Evolutionary conservation across 106 monocot genomes (phyloP).

Genomic region (Dioscorea zingiberensis): DNA sequence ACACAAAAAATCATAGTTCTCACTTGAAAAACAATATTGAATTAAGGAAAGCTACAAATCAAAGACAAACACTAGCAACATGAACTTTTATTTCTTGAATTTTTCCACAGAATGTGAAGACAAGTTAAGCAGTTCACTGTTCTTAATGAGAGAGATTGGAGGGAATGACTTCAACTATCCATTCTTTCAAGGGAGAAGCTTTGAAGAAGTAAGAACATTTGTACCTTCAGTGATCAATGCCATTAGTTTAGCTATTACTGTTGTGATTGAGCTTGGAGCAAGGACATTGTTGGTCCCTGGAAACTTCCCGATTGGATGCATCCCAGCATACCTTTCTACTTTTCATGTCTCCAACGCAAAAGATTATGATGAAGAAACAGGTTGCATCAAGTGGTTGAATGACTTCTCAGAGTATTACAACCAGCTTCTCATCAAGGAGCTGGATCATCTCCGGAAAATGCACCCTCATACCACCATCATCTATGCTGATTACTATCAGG

Average conservation of each 20-base stretch:
- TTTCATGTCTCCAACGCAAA: background rate
- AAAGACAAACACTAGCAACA: no score
- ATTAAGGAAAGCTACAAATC: no score
- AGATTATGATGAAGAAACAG: conserved; percentile 24
- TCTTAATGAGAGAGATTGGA: conserved; percentile 38
- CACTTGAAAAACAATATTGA: no score
- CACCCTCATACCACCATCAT: conserved; percentile 7
- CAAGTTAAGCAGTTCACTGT: conserved; percentile 23
- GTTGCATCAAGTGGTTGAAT: conserved; percentile 26
- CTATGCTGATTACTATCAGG: no score
- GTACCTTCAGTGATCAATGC: conserved; percentile 16
- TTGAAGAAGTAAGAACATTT: conserved; percentile 8
- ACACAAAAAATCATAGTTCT: no score
- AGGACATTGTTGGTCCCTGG: conserved; percentile 34
- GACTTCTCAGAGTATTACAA: conserved; percentile 35
- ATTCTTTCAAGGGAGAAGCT: no score
- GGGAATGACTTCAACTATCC: conserved; percentile 50
- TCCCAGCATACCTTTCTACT: conserved; percentile 10
- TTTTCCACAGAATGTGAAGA: conserved; percentile 17
- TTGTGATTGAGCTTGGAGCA: conserved; percentile 34
- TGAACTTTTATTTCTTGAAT: background rate
- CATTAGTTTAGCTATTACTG: conserved; percentile 23
- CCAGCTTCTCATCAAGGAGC: no score
- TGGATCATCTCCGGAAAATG: background rate
- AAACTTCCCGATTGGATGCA: conserved; percentile 29